Base-by-base conservation (phyloP, 1,284 basidiomycete genomes). In the Fomes fomentarius region DNA sequence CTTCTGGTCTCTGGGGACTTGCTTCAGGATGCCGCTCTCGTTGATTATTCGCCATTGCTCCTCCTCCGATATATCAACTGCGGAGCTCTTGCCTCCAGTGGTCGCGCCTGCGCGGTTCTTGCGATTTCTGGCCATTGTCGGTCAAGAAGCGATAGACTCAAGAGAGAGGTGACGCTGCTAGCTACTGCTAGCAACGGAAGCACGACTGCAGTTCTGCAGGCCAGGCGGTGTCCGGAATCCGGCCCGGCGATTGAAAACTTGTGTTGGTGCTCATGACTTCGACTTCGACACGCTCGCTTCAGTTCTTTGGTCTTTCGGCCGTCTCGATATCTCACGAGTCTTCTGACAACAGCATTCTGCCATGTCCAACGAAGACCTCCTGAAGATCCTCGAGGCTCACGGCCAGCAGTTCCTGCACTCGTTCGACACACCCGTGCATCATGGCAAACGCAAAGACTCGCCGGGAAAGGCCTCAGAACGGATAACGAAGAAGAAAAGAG, bases 21-120 rank as follows among this genome's bases (percentile, higher is more conserved):
- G 38, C 15, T 40, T 40, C 8, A 40, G 38, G 21, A 40, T 74
- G 25, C 87, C 89, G 21, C 82, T 79, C 59, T 90, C 74, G 22
- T 82, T 77, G 62, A 93, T 81, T 41, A 93, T 71, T 11, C 88
- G 81, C 86, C 84, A 85, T 76, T 92, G 83, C 65, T 93, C 90
- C 2, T 85, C 82, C 66, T 89, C 83, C 3, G 88, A 68, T 31
- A 93, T 83, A 45, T 86, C 78, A 12, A 73, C 43, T 0, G 42
- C 25, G n/a, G 34, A 40, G 0, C 37, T 34, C 11, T 38, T 45
- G 34, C 33, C 44, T 21, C 41, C 24, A n/a, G 48, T 19, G 14
- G 47, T 15, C 17, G 38, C 9, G 7, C 34, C 41, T n/a, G 26
- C 15, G 47, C 74, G 74, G 46, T 70, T 75, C 55, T 65, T 78